A percentile compares a stretch with the other conserved stretches of the same genome.
phyloP scores from a whole-genome alignment of 441 rosid genomes.

The Iberis amara region DNA sequence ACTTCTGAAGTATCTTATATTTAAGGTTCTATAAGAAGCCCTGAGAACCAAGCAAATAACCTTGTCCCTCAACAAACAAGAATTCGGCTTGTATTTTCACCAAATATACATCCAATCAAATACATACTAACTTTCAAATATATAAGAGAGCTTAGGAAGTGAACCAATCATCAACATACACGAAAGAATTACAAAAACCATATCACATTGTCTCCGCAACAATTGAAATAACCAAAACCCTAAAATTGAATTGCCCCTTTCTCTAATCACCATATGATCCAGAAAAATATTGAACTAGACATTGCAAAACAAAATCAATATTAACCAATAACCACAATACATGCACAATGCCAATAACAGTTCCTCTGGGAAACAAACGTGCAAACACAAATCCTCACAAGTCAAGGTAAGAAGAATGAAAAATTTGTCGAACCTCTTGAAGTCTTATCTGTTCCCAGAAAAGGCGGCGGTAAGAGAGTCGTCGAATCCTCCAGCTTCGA shows the following conservation, averaged over 20 bases:
- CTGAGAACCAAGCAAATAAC: no score
- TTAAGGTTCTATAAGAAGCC: no score
- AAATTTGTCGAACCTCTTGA: conserved; percentile 3
- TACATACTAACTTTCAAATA: neutral
- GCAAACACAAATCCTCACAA: neutral
- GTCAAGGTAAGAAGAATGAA: neutral
- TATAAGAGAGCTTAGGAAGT: conserved; percentile 11
- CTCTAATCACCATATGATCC: conserved; percentile 13
- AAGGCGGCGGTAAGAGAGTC: conserved; percentile 11
- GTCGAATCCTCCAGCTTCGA: conserved; percentile 5
- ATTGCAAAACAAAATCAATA: neutral
- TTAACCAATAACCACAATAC: conserved; percentile 30
- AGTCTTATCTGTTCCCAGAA: neutral
- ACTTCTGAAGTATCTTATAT: neutral
- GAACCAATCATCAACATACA: conserved; percentile 29
- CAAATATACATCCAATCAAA: conserved; percentile 2
- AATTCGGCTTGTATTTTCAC: neutral
- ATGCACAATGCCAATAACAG: conserved; percentile 27
- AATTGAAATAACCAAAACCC: conserved; percentile 37
- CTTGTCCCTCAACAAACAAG: neutral
- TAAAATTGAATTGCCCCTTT: conserved; percentile 31
- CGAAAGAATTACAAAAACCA: conserved; percentile 32
- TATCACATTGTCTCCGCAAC: conserved; percentile 48
- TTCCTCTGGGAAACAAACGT: neutral
- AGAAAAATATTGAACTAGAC: conserved; percentile 16